These are phyloP conservation scores for Vigna angularis DNA, from an alignment of 306 rosid species.

Conservation along the genomic window DNA sequence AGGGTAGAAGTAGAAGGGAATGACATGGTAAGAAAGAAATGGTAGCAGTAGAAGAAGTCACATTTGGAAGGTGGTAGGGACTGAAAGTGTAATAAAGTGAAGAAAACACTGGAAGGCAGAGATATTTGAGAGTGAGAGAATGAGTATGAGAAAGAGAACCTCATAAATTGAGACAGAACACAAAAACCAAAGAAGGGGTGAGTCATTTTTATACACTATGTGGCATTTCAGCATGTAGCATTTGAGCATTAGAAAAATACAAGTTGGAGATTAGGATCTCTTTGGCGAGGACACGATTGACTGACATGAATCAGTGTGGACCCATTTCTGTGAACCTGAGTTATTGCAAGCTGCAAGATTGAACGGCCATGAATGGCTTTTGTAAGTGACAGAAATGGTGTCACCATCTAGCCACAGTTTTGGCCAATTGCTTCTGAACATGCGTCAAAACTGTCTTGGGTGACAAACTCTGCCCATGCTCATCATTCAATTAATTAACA, in stretches of 20 bases:
- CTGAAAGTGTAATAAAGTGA: background rate
- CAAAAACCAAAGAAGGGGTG: background rate
- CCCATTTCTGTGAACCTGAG: slow-evolving; percentile 15
- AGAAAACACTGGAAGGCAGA: slow-evolving; percentile 11
- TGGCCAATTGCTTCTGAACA: slow-evolving; percentile 1
- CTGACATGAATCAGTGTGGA: background rate
- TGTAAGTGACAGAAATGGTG: slow-evolving; percentile 30
- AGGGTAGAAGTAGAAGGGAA: background rate
- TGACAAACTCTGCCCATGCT: background rate
- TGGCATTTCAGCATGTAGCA: background rate
- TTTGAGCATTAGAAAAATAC: background rate
- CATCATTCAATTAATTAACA: background rate
- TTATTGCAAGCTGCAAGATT: slow-evolving; percentile 18
- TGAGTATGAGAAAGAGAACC: background rate
- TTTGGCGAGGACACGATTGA: slow-evolving; percentile 36
- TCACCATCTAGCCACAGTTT: slow-evolving; percentile 7
- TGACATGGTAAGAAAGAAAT: background rate
- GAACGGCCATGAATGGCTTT: slow-evolving; percentile 46
- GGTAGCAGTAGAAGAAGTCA: background rate
- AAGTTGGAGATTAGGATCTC: background rate
- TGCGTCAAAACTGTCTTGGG: slow-evolving; percentile 26
- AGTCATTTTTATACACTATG: background rate
- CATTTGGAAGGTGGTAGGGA: background rate
- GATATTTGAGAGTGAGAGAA: background rate
- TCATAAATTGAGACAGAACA: background rate